phyloP scores from a whole-genome alignment of 495 filamentous ascomycete genomes.

The Pseudevernia furfuracea region DNA sequence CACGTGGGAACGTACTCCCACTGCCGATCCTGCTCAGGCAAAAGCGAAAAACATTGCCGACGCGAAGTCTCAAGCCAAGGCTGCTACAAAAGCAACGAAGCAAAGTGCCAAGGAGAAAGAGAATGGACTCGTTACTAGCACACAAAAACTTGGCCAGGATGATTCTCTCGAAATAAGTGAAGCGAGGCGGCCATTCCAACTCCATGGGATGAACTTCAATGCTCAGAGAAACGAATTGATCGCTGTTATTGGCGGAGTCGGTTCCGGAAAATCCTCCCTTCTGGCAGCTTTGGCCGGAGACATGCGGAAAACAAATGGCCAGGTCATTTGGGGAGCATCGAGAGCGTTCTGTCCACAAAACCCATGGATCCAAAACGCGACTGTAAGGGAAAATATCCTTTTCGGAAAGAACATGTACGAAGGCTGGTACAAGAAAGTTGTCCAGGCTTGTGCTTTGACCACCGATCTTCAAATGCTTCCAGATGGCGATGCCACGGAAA shows the following conservation, averaged over 20 bases:
- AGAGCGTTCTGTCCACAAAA: conserved; percentile 88
- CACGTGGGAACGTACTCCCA: conserved; percentile 78
- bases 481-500: conserved; percentile 62
- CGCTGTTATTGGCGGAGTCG: conserved; percentile 83
- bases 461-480: conserved; percentile 65
- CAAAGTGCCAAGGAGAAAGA: conserved; percentile 29
- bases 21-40: conserved; percentile 44
- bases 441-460: conserved; percentile 59
- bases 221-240: conserved; percentile 77
- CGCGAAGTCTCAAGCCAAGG: conserved; percentile 32
- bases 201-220: conserved; percentile 65
- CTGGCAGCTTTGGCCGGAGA: conserved; percentile 85
- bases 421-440: conserved; percentile 55
- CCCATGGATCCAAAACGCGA: conserved; percentile 91
- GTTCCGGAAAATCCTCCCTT: conserved; percentile 86
- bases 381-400: conserved; percentile 75
- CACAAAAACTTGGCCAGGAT: conserved; percentile 36
- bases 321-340: conserved; percentile 62
- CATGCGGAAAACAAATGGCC: conserved; percentile 73
- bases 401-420: conserved; percentile 62
- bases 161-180: conserved; percentile 32
- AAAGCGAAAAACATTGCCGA: conserved; percentile 31
- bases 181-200: conserved; percentile 54
- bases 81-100: conserved; percentile 29
- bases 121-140: conserved; percentile 17